Percentiles rank a stretch among this genome's conserved stretches.
Conservation (phyloP, 2,329 filamentous ascomycete genomes). For the Talaromyces sp. region DNA sequence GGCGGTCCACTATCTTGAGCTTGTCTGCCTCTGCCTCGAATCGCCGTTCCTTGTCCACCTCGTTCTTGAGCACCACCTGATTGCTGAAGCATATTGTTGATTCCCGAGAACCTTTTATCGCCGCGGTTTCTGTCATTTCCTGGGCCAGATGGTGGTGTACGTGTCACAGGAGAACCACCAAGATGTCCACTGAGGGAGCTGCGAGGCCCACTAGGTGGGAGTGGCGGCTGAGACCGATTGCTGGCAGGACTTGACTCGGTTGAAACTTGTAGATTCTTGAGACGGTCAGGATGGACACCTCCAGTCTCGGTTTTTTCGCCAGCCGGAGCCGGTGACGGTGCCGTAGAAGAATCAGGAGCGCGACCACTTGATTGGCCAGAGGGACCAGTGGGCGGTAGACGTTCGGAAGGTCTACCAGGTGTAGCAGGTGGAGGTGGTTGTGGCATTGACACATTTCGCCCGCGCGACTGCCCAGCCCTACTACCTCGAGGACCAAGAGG, state of each 20-base stretch:
- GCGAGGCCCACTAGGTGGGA: conserved; percentile 45
- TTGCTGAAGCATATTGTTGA: conserved; percentile 51
- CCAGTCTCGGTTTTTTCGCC: conserved; percentile 37
- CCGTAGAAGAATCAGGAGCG: conserved; percentile 27
- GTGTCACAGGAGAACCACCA: conserved; percentile 7
- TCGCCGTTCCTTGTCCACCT: conserved; percentile 34
- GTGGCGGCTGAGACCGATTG: conserved; percentile 26
- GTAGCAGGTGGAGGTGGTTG: conserved; percentile 27
- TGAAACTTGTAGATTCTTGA: conserved; percentile 44
- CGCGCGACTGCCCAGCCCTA: conserved; percentile 28
- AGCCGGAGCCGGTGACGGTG: conserved; percentile 36
- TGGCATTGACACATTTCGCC: conserved; percentile 41
- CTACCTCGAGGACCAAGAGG: conserved; percentile 56
- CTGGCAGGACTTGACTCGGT: conserved; percentile 25
- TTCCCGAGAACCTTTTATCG: conserved; percentile 48
- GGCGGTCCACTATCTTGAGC: conserved; percentile 34
- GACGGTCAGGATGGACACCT: conserved; percentile 56
- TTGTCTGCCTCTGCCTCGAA: conserved; percentile 44
- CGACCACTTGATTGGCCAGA: conserved; percentile 39
- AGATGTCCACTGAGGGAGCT: conserved; percentile 35
- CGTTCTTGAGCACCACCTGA: conserved; percentile 37
- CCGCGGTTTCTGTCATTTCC: conserved; percentile 43
- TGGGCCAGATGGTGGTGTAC: conserved; percentile 36
- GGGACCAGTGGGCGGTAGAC: conserved; percentile 47
- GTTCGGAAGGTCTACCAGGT: conserved; percentile 32